phyloP scores from a whole-genome alignment of 1,284 basidiomycete species.

The Irpex sp. region DNA sequence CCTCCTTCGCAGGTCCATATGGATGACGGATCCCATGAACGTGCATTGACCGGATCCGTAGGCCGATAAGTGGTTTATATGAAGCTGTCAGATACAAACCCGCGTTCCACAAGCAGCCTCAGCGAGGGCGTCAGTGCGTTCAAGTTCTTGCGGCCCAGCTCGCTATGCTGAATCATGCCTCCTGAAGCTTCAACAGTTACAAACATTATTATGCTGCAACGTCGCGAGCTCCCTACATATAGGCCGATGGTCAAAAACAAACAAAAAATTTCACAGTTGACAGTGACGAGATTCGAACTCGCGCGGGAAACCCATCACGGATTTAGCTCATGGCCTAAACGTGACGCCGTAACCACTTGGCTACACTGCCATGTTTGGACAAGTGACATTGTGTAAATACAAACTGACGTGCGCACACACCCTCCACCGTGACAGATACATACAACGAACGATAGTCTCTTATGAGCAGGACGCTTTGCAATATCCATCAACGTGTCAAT shows the following conservation, averaged over 20 bases:
- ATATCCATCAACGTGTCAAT: background rate
- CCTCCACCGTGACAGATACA: too few species aligned
- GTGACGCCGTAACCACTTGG: slow-evolving; percentile 63
- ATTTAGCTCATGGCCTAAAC: slow-evolving; percentile 41
- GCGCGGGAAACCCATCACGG: slow-evolving; percentile 60
- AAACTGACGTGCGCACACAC: background rate
- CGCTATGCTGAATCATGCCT: too few species aligned
- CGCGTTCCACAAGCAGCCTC: too few species aligned
- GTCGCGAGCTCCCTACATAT: too few species aligned
- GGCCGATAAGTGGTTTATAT: background rate
- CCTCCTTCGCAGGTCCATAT: too few species aligned
- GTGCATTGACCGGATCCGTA: background rate
- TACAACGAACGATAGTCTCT: background rate
- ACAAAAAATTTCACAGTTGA: slow-evolving; percentile 28
- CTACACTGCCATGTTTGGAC: slow-evolving; percentile 44
- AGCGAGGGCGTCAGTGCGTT: too few species aligned
- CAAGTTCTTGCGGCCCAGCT: too few species aligned
- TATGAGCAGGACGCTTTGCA: background rate
- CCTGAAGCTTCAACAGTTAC: too few species aligned
- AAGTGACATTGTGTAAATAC: background rate
- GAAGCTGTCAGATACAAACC: too few species aligned
- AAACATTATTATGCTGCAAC: too few species aligned
- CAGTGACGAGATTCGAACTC: slow-evolving; percentile 64
- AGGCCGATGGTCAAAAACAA: slow-evolving; percentile 5
- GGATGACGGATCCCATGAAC: too few species aligned